A percentile compares a stretch with the other conserved stretches of the same genome.
Conservation (phyloP, 768 basidiomycete genomes). For the Chalciporus pseudorubinellus region DNA sequence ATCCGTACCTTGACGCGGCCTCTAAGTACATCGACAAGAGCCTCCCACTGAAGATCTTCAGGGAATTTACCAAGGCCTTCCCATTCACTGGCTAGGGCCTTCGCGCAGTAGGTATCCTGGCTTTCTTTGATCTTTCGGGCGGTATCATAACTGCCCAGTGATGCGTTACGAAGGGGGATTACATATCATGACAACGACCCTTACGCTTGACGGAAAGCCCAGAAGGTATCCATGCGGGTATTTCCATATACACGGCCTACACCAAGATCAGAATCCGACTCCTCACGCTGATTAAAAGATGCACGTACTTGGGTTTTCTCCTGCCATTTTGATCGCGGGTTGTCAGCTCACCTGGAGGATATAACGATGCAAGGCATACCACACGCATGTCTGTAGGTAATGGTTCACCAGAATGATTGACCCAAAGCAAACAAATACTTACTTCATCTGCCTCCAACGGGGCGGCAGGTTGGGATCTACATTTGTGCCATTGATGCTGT, state of each 20-base stretch:
- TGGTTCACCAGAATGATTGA: constrained; percentile 3
- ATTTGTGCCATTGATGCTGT: constrained; percentile 49
- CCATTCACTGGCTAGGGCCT: constrained; percentile 41
- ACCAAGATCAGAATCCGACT: background rate
- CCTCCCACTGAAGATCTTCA: constrained; percentile 69
- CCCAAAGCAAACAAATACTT: constrained; percentile 17
- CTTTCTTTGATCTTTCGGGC: constrained; percentile 51
- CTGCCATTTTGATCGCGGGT: constrained; percentile 19
- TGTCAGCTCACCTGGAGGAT: background rate
- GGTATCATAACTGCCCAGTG: constrained; percentile 42
- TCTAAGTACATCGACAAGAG: constrained; percentile 77
- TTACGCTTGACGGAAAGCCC: constrained; percentile 54
- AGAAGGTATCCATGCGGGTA: constrained; percentile 47
- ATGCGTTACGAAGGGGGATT: constrained; percentile 2
- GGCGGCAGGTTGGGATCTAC: constrained; percentile 40
- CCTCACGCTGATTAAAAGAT: background rate
- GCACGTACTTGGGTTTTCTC: constrained; percentile 47
- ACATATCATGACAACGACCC: constrained; percentile 3
- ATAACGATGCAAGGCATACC: constrained; percentile 32
- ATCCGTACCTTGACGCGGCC: constrained; percentile 71
- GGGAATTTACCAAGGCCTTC: constrained; percentile 55
- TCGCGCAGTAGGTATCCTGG: constrained; percentile 55
- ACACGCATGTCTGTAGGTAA: constrained; percentile 52
- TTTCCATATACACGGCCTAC: constrained; percentile 30
- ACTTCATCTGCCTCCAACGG: constrained; percentile 85